These are phyloP conservation scores for Mycena chlorophos DNA, from an alignment of 768 basidiomycete species.

Conservation along the genomic window DNA sequence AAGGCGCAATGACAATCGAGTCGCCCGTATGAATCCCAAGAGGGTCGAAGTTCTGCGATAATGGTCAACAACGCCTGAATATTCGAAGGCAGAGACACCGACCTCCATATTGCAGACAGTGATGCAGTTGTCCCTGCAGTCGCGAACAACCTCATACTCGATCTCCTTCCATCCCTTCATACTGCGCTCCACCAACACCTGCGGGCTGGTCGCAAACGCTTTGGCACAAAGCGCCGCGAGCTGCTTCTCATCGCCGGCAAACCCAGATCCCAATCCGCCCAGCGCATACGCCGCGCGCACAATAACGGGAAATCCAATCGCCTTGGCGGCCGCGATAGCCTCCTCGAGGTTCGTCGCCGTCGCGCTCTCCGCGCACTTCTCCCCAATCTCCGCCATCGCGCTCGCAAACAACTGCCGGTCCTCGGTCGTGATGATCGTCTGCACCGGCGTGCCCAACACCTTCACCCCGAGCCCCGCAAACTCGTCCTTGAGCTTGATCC, in stretches of 20 bases:
- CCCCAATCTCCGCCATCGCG: constrained; percentile 94
- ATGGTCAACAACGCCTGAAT: not conserved
- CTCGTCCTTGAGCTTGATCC: constrained; percentile 97
- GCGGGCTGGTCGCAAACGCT: constrained; percentile 96
- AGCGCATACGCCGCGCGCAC: constrained; percentile 96
- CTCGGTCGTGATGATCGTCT: constrained; percentile 96
- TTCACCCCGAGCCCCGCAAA: constrained; percentile 86
- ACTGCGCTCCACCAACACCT: constrained; percentile 97
- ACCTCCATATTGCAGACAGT: constrained; percentile 99
- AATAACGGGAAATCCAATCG: constrained; percentile 94
- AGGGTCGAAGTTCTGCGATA: constrained; percentile 91
- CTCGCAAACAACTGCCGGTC: constrained; percentile 92
- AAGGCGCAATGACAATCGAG: constrained; percentile 97
- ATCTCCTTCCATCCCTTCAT: constrained; percentile 99
- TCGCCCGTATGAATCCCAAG: constrained; percentile 98
- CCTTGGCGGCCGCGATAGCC: constrained; percentile 75
- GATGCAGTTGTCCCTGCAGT: constrained; percentile 98
- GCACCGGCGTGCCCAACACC: constrained; percentile 95
- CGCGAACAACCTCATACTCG: constrained; percentile 97
- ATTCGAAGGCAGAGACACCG: constrained; percentile 28
- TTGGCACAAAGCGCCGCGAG: constrained; percentile 85
- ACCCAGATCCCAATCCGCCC: constrained; percentile 93
- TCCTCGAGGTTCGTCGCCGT: constrained; percentile 88
- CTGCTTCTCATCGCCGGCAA: constrained; percentile 93
- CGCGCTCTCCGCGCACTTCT: constrained; percentile 88